Conservation (phyloP, 2,329 filamentous ascomycete species). For the Setomelanomma holmii region DNA sequence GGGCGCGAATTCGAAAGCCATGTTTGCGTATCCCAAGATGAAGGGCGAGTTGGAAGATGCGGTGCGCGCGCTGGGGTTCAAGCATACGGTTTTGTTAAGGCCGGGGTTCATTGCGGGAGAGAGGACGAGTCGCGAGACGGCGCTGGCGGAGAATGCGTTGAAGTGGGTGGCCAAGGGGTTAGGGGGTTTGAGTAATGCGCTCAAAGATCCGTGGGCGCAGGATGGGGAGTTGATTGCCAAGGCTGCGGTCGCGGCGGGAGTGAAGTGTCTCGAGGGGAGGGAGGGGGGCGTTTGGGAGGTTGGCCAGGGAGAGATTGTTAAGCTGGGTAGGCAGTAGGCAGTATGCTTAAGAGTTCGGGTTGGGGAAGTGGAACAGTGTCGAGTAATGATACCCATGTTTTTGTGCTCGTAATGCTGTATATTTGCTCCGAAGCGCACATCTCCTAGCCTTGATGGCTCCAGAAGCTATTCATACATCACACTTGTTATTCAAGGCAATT, state of each 20-base stretch:
- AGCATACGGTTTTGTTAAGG: slow-evolving; percentile 74
- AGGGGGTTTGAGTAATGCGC: slow-evolving; percentile 51
- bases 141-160: slow-evolving; percentile 60
- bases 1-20: slow-evolving; percentile 56
- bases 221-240: slow-evolving; percentile 75
- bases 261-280: slow-evolving; percentile 60
- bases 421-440: no score
- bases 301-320: slow-evolving; percentile 68
- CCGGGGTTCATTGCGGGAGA: slow-evolving; percentile 80
- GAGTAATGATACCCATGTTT: background rate
- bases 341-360: no score
- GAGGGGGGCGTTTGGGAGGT: slow-evolving; percentile 68
- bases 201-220: slow-evolving; percentile 74
- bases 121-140: slow-evolving; percentile 47
- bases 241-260: slow-evolving; percentile 68
- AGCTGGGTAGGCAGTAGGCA: slow-evolving; percentile 64
- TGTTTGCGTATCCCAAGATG: slow-evolving; percentile 71
- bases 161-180: slow-evolving; percentile 63
- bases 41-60: slow-evolving; percentile 87
- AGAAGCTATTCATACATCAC: no score
- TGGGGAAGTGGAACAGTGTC: no score
- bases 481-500: no score
- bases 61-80: slow-evolving; percentile 75
- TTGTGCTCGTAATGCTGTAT: no score
- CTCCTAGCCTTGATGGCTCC: no score